Evolutionary conservation across 2,329 filamentous ascomycete species (phyloP).

Genomic region (Colletotrichum sublineola): DNA sequence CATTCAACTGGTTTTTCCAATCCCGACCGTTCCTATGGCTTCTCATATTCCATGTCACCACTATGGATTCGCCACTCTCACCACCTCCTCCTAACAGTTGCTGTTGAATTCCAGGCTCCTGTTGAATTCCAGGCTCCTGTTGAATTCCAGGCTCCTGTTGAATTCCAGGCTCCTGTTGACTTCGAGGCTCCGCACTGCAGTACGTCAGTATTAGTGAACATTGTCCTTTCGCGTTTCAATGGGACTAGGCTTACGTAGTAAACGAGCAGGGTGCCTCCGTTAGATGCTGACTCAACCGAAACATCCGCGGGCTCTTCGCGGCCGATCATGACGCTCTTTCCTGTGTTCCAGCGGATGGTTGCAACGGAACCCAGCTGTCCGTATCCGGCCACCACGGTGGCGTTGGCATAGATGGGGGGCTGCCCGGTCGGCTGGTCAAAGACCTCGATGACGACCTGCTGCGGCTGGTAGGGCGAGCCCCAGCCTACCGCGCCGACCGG

Average conservation of each 20-base stretch:
- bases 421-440: slow-evolving; percentile 1
- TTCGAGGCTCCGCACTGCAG: slow-evolving; percentile 6
- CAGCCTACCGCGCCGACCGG: slow-evolving; percentile 10
- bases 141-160: no score
- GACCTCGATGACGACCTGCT: slow-evolving; percentile 13
- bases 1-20: not conserved
- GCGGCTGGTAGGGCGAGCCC: slow-evolving; percentile 24
- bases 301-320: not conserved
- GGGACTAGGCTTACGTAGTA: slow-evolving; percentile 6
- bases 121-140: not conserved
- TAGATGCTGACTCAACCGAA: not conserved
- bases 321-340: not conserved
- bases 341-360: slow-evolving; percentile 18
- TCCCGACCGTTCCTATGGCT: not conserved
- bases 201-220: not conserved
- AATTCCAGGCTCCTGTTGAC: no score
- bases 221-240: rapidly evolving
- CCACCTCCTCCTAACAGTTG: not conserved
- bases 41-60: no score
- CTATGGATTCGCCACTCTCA: not conserved
- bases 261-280: slow-evolving; percentile 25
- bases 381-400: slow-evolving; percentile 9
- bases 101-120: not conserved
- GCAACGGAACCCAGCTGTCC: not conserved
- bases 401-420: slow-evolving; percentile 25